Evolutionary conservation across 768 basidiomycete species (phyloP).

Genomic region (Leccinum arenicola): DNA sequence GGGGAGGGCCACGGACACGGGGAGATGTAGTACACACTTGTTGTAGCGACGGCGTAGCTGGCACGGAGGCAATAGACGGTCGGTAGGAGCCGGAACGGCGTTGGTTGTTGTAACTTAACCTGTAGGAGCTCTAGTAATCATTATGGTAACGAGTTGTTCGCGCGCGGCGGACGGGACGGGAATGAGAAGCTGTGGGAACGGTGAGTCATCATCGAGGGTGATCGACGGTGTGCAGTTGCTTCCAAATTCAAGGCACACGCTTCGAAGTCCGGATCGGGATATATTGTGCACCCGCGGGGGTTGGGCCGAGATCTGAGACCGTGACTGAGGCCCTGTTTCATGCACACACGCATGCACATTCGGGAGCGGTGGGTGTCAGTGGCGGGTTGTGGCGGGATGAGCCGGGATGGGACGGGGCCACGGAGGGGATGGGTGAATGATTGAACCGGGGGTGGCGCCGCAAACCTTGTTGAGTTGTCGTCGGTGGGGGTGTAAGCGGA

Average conservation of each 20-base stretch:
- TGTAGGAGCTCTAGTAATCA: constrained; percentile 10
- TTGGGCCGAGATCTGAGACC: constrained; percentile 1
- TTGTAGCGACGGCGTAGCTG: background rate
- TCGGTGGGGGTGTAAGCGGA: constrained; percentile 19
- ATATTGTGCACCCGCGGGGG: constrained; percentile 13
- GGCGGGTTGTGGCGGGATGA: constrained; percentile 6
- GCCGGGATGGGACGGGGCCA: constrained; percentile 9
- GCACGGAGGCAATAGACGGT: background rate
- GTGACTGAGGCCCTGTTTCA: constrained; percentile 15
- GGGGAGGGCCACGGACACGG: constrained; percentile 39
- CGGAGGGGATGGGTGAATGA: constrained; percentile 2
- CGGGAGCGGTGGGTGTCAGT: background rate
- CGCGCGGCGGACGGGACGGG: constrained; percentile 18
- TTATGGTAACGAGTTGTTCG: background rate
- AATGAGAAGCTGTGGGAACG: constrained; percentile 6
- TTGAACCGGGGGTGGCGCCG: constrained; percentile 21
- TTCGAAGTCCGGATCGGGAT: constrained; percentile 16
- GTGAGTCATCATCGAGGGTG: constrained; percentile 27
- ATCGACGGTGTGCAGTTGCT: constrained; percentile 26
- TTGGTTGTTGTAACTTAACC: constrained; percentile 11
- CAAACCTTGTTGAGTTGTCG: constrained; percentile 8
- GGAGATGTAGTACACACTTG: background rate
- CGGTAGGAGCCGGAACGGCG: background rate
- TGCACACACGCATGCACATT: background rate
- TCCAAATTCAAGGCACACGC: constrained; percentile 27